Base-by-base conservation (phyloP, 306 rosid species). In the Dryas octopetala region DNA sequence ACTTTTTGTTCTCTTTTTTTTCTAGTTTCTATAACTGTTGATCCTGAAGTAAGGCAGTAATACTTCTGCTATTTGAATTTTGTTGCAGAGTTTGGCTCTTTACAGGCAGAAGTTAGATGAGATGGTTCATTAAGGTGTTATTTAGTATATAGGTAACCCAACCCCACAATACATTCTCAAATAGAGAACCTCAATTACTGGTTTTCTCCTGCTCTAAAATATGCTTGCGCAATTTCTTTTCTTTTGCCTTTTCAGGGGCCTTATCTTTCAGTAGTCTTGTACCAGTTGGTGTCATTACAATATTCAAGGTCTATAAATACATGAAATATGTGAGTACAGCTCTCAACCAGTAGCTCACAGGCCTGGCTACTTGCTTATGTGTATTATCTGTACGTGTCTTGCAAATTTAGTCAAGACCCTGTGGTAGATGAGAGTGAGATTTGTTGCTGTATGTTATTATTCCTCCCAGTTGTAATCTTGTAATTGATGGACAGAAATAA, bases 71-170 rank as follows among this genome's bases (percentile, higher is more conserved):
- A 7, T 40, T 47, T 38, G 64, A 70, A 59, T 61, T 53, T 45
- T 78, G 63, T 79, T 79, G 82, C 86, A 88, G 92, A 68, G 72
- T 12, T 77, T 88, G 86, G 92, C 92, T 75, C 89, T 73, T 15
- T 88, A 88, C 89, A 79, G 92, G 77, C 88, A 88, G 82, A 88
- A 81, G 79, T 77, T 88, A 69, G 92, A 88, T 52, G 89, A 83
- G 66, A 85, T 81, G 88, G 4, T 83, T 43, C 71, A 79, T 68
- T 83, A 74, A 62, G 66, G 38, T 17, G 65, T 16, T 66, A 15
- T 70, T 14, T 19, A 59, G 65, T 53, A 61, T 53, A 61, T 66
- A 74, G 85, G 87, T 77, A 70, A 66, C 52, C 59, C 38, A 70
- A 66, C 52, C 59, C 19, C 47, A 47, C 7, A n/a, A 9, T 62